Evolutionary conservation across 176 grass and related monocot species (phyloP), one percentile per base, ranked within the genome.

Genomic region (barley (Hordeum vulgare)): DNA sequence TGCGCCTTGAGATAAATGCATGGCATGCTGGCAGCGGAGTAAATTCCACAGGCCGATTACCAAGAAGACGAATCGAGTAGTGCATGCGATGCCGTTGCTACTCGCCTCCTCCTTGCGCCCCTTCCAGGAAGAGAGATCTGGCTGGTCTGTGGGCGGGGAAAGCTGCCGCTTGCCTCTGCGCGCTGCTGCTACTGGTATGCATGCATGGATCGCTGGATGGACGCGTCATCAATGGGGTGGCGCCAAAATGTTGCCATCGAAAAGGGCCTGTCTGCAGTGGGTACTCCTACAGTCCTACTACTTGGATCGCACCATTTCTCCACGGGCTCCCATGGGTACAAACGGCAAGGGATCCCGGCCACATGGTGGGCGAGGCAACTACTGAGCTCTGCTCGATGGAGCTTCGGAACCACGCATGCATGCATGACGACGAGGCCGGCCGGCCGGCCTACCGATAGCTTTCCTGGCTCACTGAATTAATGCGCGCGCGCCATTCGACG

Each of bases 321-420:
- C 44, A 74, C 27, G 44, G 44, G 15, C 21, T 74, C 26, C 44
- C 14, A 74, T 74, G 41, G 41, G 70, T 73, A 49, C 14, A 73
- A 73, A 73, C 70, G 42, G 70, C 40, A 73, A 73, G 41, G 41
- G 70, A 73, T 73, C 70, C 70, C n/a, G n/a, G n/a, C n/a, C 51
- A 73, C 70, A 73, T 73, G 70, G 70, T 73, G 70, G 70, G 70
- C 51, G 51, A 42, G 70, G 70, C 51, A 18, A 42, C 13, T 40
- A 28, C 40, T 28, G 69, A 13, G 6, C 21, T 28, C 63, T 34
- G 13, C 9, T 34, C 15, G 63, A 66, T 65, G 28, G 29, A 35
- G 66, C 66, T 45, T 40, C 27, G 37, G 39, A 39, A 44, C 69
- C 69, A 72, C 26, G 24, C 12, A 9, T 8, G 39, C 69, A 72